phyloP scores from a whole-genome alignment of 73 alveolate species.

The Paramecium caudatum region DNA sequence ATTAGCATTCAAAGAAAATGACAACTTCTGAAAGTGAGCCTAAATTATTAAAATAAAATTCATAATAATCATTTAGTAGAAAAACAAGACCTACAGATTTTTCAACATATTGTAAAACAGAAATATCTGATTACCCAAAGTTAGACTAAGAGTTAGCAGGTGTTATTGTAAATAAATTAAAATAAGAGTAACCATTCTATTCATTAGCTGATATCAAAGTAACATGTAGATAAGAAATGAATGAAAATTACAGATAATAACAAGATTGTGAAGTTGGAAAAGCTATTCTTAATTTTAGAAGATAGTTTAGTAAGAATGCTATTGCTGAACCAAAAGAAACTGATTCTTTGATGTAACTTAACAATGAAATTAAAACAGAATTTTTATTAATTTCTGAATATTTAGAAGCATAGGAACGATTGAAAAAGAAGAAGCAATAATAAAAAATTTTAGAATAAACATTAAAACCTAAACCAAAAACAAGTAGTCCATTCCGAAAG shows the following conservation, averaged over 20 bases:
- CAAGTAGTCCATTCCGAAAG: constrained; percentile 18
- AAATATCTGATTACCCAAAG: constrained; percentile 52
- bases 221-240: neutral
- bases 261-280: constrained; percentile 33
- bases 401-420: constrained; percentile 48
- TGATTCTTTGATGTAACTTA: neutral
- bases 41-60: constrained; percentile 4
- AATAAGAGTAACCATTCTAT: constrained; percentile 38
- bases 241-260: constrained; percentile 29
- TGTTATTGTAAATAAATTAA: constrained; percentile 18
- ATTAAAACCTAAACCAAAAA: neutral
- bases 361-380: constrained; percentile 23
- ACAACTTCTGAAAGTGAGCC: constrained; percentile 46
- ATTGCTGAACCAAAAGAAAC: constrained; percentile 25
- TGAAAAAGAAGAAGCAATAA: constrained; percentile 16
- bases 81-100: constrained; percentile 24
- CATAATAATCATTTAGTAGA: neutral
- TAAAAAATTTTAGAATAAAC: neutral
- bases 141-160: constrained; percentile 37
- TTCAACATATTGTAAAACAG: neutral
- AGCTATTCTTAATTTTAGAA: constrained; percentile 5
- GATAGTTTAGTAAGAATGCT: constrained; percentile 29
- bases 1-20: constrained; percentile 7
- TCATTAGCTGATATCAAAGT: neutral
- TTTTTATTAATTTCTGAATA: neutral